Base-by-base conservation (phyloP, 805 yeast species). In the Wickerhamomyces pijperi region DNA sequence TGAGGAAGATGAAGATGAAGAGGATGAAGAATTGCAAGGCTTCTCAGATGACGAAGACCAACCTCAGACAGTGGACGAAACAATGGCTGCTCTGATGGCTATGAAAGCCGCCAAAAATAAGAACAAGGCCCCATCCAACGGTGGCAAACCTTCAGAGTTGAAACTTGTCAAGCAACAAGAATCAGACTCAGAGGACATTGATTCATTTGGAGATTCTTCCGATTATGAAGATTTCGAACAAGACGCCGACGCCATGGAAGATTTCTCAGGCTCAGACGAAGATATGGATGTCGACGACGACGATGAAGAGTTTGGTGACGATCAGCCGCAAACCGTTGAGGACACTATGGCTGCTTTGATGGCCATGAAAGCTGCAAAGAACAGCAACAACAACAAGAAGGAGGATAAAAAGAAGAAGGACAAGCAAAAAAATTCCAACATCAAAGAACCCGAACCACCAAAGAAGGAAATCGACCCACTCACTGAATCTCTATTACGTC, bases 11-110 rank as follows among this genome's bases (percentile, higher is more conserved):
- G n/a, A n/a, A n/a, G n/a, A n/a, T n/a, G n/a, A 65, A 63, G 18
- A 72, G 71, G 12, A 63, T 68, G 41, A 67, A 56, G 36, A 64
- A 51, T 62, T 67, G 39, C 59, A 67, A 47, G 61, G 64, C 47
- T 36, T 38, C 28, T 38, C 46, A 44, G 39, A 40, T 38, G 34
- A 43, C 32, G 41, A 46, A 36, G 57, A 50, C 13, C 29, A 40
- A 13, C 15, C 37, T n/a, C 54, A 55, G 29, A 48, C 58, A 19
- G 62, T 46, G 3, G 64, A 55, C 33, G 63, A 61, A 21, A 65
- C 65, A 2, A 57, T 55, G 55, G 63, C 55, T 3, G 56, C 58
- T 12, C 42, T 56, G 43, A 61, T 48, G 46, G 58, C 54, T 35
- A 43, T 42, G 41, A 58, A 50, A 38, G 50, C 41, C 32, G 51